Evolutionary conservation across 805 yeast species (phyloP).

Genomic region (Yarrowia porcina): DNA sequence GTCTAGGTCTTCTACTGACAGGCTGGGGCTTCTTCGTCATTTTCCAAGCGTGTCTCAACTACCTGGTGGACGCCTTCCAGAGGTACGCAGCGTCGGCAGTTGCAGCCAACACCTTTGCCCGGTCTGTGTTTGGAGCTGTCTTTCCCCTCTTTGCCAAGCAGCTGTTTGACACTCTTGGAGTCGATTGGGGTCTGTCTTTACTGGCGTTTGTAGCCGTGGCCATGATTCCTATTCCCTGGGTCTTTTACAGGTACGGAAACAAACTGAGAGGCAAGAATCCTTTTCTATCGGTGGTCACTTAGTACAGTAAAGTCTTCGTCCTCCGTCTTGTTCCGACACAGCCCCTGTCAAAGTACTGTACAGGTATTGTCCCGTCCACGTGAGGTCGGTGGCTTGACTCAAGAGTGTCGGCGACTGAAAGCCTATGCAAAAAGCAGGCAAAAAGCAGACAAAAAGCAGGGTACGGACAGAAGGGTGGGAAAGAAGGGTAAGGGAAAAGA

Average conservation of each 20-base stretch:
- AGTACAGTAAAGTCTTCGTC: too few relatives aligned
- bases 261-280: background rate
- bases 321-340: too few relatives aligned
- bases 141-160: conserved; percentile 84
- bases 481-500: too few relatives aligned
- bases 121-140: conserved; percentile 72
- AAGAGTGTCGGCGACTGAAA: too few relatives aligned
- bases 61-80: conserved; percentile 59
- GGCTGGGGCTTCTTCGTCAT: conserved; percentile 54
- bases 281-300: background rate
- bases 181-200: conserved; percentile 71
- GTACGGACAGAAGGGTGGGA: too few relatives aligned
- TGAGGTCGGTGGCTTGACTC: too few relatives aligned
- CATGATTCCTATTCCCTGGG: conserved; percentile 52
- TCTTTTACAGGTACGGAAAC: background rate
- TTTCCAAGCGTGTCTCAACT: conserved; percentile 59
- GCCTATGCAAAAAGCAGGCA: too few relatives aligned
- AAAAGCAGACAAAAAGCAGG: too few relatives aligned
- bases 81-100: conserved; percentile 72
- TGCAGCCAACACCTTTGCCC: conserved; percentile 79
- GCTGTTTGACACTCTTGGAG: conserved; percentile 67
- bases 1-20: conserved; percentile 53
- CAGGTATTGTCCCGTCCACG: too few relatives aligned
- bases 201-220: conserved; percentile 50
- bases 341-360: too few relatives aligned